Percentiles rank a stretch among this genome's conserved stretches.
phyloP scores from a whole-genome alignment of 768 basidiomycete genomes.

The Suillus discolor region DNA sequence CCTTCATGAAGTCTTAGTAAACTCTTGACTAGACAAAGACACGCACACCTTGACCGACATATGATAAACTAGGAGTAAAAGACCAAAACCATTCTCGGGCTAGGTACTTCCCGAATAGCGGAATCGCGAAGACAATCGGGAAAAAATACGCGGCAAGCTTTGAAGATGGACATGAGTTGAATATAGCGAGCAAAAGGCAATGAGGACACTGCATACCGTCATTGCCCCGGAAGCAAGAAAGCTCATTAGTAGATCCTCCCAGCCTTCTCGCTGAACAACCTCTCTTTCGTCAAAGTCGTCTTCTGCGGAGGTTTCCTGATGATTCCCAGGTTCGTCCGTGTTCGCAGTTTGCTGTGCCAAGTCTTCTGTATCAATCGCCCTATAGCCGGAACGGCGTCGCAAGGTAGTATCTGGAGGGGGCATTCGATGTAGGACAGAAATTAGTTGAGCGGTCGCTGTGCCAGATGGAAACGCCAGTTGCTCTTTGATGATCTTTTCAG shows the following conservation, averaged over 20 bases:
- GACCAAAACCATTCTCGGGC: slow-evolving; percentile 92
- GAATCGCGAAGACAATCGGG: slow-evolving; percentile 85
- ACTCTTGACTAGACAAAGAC: slow-evolving; percentile 6
- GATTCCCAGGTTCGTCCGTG: slow-evolving; percentile 25
- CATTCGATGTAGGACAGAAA: slow-evolving; percentile 82
- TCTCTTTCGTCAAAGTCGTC: slow-evolving; percentile 43
- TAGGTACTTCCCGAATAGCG: slow-evolving; percentile 80
- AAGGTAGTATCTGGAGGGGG: slow-evolving; percentile 64
- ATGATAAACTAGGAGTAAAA: slow-evolving; percentile 89
- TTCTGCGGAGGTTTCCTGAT: slow-evolving; percentile 28
- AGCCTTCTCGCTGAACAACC: slow-evolving; percentile 65
- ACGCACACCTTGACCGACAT: slow-evolving; percentile 79
- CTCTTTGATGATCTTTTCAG: slow-evolving; percentile 82
- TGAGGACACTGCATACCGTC: slow-evolving; percentile 58
- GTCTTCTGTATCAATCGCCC: slow-evolving; percentile 36
- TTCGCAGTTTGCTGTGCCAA: slow-evolving; percentile 20
- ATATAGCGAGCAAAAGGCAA: neutral
- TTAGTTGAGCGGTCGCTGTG: slow-evolving; percentile 93
- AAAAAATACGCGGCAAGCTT: slow-evolving; percentile 89
- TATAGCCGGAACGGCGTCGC: slow-evolving; percentile 62
- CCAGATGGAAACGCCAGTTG: slow-evolving; percentile 94
- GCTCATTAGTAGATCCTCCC: slow-evolving; percentile 76
- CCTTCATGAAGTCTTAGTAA: slow-evolving; percentile 43
- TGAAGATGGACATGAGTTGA: slow-evolving; percentile 10
- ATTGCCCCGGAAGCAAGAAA: slow-evolving; percentile 73